A percentile compares a stretch with the other conserved stretches of the same genome.
These are phyloP conservation scores for Forsythia suspensa DNA, from an alignment of 257 asterid species.

Conservation along the genomic window DNA sequence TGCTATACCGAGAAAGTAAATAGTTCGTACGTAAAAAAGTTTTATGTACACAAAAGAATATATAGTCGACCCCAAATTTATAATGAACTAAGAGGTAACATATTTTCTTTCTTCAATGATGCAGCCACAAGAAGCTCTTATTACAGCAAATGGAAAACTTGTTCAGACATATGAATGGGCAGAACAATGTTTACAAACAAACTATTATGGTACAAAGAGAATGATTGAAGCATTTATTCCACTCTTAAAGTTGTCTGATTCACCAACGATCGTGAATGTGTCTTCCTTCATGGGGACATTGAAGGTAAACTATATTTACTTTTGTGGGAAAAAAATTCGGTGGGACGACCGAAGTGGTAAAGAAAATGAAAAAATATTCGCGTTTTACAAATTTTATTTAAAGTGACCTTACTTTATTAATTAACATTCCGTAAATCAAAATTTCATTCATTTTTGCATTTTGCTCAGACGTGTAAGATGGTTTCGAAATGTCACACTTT, in stretches of 20 bases:
- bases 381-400: background rate
- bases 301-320: conserved; percentile 10
- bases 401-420: background rate
- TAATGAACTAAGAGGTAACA: too few relatives aligned
- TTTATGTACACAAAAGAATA: too few relatives aligned
- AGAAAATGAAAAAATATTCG: too few relatives aligned
- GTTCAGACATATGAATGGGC: conserved; percentile 26
- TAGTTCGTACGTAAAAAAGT: too few relatives aligned
- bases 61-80: too few relatives aligned
- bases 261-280: conserved; percentile 31
- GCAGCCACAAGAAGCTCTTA: conserved; percentile 18
- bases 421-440: too few relatives aligned
- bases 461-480: too few relatives aligned
- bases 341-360: too few relatives aligned
- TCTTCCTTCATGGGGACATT: conserved; percentile 28
- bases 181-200: conserved; percentile 22
- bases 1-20: too few relatives aligned
- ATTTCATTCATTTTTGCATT: too few relatives aligned
- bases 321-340: too few relatives aligned
- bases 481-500: too few relatives aligned
- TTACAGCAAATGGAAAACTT: conserved; percentile 14
- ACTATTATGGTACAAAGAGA: conserved; percentile 26
- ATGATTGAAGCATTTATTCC: conserved; percentile 31
- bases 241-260: conserved; percentile 22
- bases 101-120: background rate